Evolutionary conservation across 108 stramenopile species (phyloP).

Genomic region (Stephanodiscus minutulus): DNA sequence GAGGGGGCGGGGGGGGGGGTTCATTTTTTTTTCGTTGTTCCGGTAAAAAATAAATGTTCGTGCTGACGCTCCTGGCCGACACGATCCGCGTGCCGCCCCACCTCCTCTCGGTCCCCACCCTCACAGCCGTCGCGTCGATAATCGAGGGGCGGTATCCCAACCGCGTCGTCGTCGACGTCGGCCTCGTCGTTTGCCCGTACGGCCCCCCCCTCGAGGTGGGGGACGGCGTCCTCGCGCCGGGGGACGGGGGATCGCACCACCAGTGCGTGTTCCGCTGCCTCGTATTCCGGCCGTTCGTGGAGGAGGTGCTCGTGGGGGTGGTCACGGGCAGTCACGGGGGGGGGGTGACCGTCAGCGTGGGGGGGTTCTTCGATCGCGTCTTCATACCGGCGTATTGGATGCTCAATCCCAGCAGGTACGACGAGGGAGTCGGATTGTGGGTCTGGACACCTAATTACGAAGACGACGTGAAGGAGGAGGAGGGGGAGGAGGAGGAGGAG

Average conservation of each 20-base stretch:
- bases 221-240: conserved; percentile 74
- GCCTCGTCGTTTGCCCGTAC: conserved; percentile 81
- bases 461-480: conserved; percentile 56
- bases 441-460: conserved; percentile 78
- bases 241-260: conserved; percentile 86
- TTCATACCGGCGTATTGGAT: conserved; percentile 89
- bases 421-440: conserved; percentile 65
- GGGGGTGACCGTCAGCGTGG: conserved; percentile 78
- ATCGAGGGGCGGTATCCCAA: conserved; percentile 83
- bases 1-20: too few relatives aligned
- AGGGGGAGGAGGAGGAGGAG: conserved; percentile 11
- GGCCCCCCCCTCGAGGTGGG: conserved; percentile 67
- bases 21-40: too few relatives aligned
- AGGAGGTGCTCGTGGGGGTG: conserved; percentile 81
- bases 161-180: conserved; percentile 82
- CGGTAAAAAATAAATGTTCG: conserved; percentile 79
- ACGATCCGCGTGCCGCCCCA: conserved; percentile 75
- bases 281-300: conserved; percentile 90
- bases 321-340: conserved; percentile 69
- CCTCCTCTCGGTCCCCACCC: conserved; percentile 63
- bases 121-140: conserved; percentile 65
- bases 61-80: conserved; percentile 70
- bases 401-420: conserved; percentile 73
- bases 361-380: conserved; percentile 86
- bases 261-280: conserved; percentile 76